A percentile compares a stretch with the other conserved stretches of the same genome.
phyloP scores from a whole-genome alignment of 164 flowering plant species.

The Vitis riparia region DNA sequence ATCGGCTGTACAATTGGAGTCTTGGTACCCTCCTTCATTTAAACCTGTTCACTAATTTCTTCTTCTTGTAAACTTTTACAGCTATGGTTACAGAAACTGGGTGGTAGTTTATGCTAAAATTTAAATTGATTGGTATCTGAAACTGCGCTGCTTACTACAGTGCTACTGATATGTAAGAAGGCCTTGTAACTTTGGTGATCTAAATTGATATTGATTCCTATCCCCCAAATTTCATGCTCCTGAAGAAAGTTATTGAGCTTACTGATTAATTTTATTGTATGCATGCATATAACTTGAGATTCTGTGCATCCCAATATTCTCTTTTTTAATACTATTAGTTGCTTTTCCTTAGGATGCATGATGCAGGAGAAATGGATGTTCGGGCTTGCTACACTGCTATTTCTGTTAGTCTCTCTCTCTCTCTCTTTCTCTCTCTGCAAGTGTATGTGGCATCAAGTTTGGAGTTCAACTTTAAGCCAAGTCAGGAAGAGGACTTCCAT shows the following conservation, averaged over 20 bases:
- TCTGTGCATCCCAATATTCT: not conserved
- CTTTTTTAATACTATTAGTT: not conserved
- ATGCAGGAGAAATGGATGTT: conserved; percentile 94
- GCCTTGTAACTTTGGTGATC: too few species aligned
- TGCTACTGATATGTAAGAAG: too few species aligned
- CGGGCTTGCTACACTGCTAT: conserved; percentile 98
- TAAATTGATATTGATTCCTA: too few species aligned
- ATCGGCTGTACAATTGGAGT: too few species aligned
- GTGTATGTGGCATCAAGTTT: too few species aligned
- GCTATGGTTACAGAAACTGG: too few species aligned
- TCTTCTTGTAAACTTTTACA: too few species aligned
- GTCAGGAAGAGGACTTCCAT: not conserved
- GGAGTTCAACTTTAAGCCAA: not conserved
- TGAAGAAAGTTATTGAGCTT: not conserved
- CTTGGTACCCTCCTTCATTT: too few species aligned
- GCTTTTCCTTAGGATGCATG: conserved; percentile 75
- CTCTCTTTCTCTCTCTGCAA: conserved; percentile 3
- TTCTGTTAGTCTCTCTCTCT: conserved; percentile 54
- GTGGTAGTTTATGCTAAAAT: too few species aligned
- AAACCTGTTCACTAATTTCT: too few species aligned
- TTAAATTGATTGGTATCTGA: too few species aligned
- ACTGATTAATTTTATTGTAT: not conserved
- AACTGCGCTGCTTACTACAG: too few species aligned
- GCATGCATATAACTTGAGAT: not conserved
- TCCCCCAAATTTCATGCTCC: not conserved